Evolutionary conservation across 2,329 filamentous ascomycete species (phyloP), one percentile per base, ranked within the genome.

Genomic region (Talaromyces sp.): DNA sequence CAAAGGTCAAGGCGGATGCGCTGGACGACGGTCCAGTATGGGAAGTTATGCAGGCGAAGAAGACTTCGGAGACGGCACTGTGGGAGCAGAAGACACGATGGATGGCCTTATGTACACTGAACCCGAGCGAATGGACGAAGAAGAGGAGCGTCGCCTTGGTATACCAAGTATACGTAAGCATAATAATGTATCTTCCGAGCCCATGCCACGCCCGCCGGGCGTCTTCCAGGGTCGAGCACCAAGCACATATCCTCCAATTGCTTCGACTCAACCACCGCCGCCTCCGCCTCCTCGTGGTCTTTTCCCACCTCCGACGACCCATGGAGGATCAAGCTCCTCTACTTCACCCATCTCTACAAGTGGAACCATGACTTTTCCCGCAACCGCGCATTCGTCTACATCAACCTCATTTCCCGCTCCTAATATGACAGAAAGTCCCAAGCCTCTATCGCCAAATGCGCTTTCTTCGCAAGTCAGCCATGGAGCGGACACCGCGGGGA

Each of bases 1-100:
- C 75, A 98, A 98, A 79, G 95, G 95, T 38, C 91, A 93, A 63
- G 95, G 95, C 63, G 95, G 95, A 58, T 99, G 95, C 79, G 95
- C 96, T 13, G 95, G 95, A 65, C 88, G 95, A 65, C 86, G 95
- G 69, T 89, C 92, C 45, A 97, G 93, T 72, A 89, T 93, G 85
- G 89, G 90, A 51, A 89, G 89, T 75, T 96, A 93, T 76, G 90
- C 87, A 31, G 89, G 90, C 19, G 91, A 93, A 40, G 92, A 93
- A 63, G 91, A 95, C 56, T 83, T 88, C 65, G 76, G 74, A 0
- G 80, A 82, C 36, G 76, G 73, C 47, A 78, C 80, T 68, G 77
- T 75, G 31, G 79, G 80, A 59, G 77, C 79, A 22, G 84, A 86
- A 8, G 86, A 88, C 62, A 79, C 80, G 58, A 89, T 89, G 86